Percentiles rank a stretch among this genome's conserved stretches.
phyloP scores from a whole-genome alignment of 306 rosid species.

The Gynostemma pentaphyllum region DNA sequence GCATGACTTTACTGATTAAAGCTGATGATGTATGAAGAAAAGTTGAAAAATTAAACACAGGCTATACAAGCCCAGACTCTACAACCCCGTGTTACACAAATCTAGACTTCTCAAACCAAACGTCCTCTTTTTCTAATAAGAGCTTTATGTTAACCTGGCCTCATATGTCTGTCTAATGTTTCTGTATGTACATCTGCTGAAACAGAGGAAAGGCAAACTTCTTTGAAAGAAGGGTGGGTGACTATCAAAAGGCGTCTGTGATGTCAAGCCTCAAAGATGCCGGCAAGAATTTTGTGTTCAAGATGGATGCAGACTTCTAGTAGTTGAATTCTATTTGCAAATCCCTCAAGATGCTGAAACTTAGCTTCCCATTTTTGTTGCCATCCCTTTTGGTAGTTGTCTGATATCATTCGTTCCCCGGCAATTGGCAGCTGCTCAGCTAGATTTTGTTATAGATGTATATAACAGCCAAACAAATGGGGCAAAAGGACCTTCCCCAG shows the following conservation, averaged over 20 bases:
- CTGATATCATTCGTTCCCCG: background rate
- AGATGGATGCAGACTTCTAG: slow-evolving; percentile 68
- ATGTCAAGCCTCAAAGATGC: slow-evolving; percentile 77
- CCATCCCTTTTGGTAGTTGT: background rate
- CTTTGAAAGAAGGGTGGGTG: slow-evolving; percentile 87
- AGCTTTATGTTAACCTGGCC: background rate
- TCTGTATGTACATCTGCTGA: slow-evolving; percentile 14
- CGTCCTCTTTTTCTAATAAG: background rate
- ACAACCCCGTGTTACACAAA: no score
- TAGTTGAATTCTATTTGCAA: background rate
- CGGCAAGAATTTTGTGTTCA: slow-evolving; percentile 66
- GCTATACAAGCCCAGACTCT: no score
- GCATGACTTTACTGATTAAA: no score
- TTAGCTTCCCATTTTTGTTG: background rate
- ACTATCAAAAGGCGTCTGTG: slow-evolving; percentile 88
- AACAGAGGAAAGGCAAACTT: slow-evolving; percentile 90
- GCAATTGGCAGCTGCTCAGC: background rate
- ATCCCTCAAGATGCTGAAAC: no score
- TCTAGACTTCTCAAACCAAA: background rate
- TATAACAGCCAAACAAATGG: no score
- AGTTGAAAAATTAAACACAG: no score
- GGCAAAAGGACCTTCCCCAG: no score
- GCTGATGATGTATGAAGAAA: no score
- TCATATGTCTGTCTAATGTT: slow-evolving; percentile 8
- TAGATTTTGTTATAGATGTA: background rate